Base-by-base conservation (phyloP, 2,329 filamentous ascomycete genomes). In the Pestalotiopsis sp. region DNA sequence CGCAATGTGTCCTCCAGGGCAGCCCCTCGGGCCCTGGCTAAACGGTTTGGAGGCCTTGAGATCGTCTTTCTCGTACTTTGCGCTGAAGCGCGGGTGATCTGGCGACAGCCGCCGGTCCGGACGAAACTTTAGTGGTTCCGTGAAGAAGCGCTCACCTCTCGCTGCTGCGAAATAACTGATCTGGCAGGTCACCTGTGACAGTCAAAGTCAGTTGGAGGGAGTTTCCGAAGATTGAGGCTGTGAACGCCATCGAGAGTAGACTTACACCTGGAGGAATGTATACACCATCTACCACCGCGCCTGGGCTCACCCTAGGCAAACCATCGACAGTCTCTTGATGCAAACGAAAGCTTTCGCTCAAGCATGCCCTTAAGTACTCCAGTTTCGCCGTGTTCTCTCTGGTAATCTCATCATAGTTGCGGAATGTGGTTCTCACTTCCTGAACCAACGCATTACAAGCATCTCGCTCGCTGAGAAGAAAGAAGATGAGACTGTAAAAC, bases 261-360 rank as follows among this genome's bases (percentile, higher is more conserved):
- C 70, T 66, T 68, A 74, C 72, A 10, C 72, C 73, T 64, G 72
- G 70, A 5, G 73, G 69, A 10, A 75, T 67, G 40, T 74, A 73
- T 11, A 52, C 13, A 2, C 73, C 72, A 26, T 75, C 72, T 2
- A 75, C 70, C 14, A 67, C 57, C 7, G 71, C 68, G 4, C 74
- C 73, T 1, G 73, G 73, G 56, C 72, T 73, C 4, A 67, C n/a
- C 0, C 71, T 65, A 3, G 73, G 72, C 24, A 72, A 39, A 1
- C 72, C 73, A 2, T 61, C 71, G 7, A 71, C 72, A 1, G 76
- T 75, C 0, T 73, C 75, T 3, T 77, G 74, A 64, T 74, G 76
- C 10, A 79, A 64, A 13, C 80, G 73, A 0, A 81, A 71, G 1
- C 73, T 73, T 67, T 82, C 80, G 13, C 76, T 66, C 1, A 81